Percentiles rank a stretch among this genome's conserved stretches.
Conservation (phyloP, 2,329 filamentous ascomycete genomes). For the Knufia fluminis region DNA sequence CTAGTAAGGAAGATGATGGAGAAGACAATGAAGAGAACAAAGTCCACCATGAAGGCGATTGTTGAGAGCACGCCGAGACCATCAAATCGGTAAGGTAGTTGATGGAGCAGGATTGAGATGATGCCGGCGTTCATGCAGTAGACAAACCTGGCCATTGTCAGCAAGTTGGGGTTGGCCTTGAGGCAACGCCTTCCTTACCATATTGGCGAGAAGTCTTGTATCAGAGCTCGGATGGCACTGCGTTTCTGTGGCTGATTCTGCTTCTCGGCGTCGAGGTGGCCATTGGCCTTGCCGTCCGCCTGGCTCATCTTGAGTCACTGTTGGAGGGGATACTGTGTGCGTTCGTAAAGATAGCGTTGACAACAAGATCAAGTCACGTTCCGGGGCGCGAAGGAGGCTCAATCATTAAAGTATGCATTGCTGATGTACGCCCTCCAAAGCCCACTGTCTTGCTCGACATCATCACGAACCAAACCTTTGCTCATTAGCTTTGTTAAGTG, state of each 20-base stretch:
- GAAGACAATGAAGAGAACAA: slow-evolving; percentile 26
- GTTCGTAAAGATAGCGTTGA: too few relatives aligned
- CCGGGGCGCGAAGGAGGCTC: too few relatives aligned
- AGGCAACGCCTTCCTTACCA: slow-evolving; percentile 7
- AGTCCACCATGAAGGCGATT: slow-evolving; percentile 33
- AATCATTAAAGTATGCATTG: too few relatives aligned
- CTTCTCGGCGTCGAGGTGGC: not conserved
- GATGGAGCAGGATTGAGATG: slow-evolving; percentile 17
- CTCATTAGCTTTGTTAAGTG: too few relatives aligned
- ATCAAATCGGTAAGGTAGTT: slow-evolving; percentile 30
- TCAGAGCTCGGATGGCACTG: slow-evolving; percentile 9
- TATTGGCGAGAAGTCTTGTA: slow-evolving; percentile 13
- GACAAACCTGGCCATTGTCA: slow-evolving; percentile 13
- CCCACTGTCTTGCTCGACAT: too few relatives aligned
- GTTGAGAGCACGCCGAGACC: slow-evolving; percentile 31
- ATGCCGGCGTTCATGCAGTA: slow-evolving; percentile 18
- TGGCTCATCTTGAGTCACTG: too few relatives aligned
- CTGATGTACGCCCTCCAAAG: too few relatives aligned
- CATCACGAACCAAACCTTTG: too few relatives aligned
- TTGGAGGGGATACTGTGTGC: too few relatives aligned
- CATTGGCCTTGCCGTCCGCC: too few relatives aligned
- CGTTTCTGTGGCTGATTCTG: not conserved
- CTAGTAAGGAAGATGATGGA: slow-evolving; percentile 29
- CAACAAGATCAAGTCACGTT: too few relatives aligned
- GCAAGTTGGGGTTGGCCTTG: not conserved